Base-by-base conservation (phyloP, 2,329 filamentous ascomycete species). In the Beauveria sp. region DNA sequence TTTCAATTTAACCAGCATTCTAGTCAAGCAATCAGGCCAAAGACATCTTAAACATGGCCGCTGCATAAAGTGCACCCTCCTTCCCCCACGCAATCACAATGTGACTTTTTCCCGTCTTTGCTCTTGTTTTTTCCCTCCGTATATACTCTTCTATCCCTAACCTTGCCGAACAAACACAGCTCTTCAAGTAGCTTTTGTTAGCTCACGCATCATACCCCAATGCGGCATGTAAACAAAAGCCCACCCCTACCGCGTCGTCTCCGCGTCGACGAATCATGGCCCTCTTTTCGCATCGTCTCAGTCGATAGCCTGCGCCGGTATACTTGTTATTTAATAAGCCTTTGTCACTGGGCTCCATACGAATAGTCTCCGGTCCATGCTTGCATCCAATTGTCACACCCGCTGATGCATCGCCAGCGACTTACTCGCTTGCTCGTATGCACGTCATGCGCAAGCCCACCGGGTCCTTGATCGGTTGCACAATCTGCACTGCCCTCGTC, bases 171-270 rank as follows among this genome's bases (percentile, higher is more conserved):
- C 12, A 18, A 47, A 43, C 42, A 34, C 38, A 43, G 10, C 26
- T n/a, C 8, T 10, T 7, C 24, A 62, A 46, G 60, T 62, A 62
- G 38, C 22, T 28, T 58, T 20, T 62, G 60, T 45, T 62, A 62
- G 60, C 24, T 49, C 54, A 57, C 53, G 3, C 53, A 53, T 52
- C 46, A 20, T 55, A 22, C 14, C 58, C 58, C 58, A 55, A 55
- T 49, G n/a, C 34, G 51, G 58, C 51, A 43, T 55, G 58, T 61
- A 55, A 61, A 61, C 43, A 60, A 60, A 55, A 54, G 58, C 58
- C 58, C 58, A 50, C 51, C 20, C 51, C 30, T 45, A 60, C 42
- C 58, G 58, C 58, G 56, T 52, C 38, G 30, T 50, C 28, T 51
- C 30, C 58, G 58, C 58, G 60, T 58, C 38, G 46, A 40, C 53